Percentiles rank a stretch among this genome's conserved stretches.
These are phyloP conservation scores for Codiaeum variegatum DNA, from an alignment of 441 rosid species.

Conservation along the genomic window DNA sequence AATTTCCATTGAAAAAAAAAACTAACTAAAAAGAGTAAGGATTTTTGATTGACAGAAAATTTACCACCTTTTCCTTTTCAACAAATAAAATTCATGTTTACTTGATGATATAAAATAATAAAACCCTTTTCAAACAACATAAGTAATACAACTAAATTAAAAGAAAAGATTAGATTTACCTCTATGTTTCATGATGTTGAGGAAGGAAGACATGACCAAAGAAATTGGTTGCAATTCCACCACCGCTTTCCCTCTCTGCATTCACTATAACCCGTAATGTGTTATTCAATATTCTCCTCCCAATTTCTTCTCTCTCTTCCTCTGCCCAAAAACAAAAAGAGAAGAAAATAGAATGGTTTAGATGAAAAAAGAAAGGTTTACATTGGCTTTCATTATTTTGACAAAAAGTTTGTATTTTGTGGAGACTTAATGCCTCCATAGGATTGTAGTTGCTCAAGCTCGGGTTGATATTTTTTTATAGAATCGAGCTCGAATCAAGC, in stretches of 20 bases:
- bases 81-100: not conserved
- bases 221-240: constrained; percentile 84
- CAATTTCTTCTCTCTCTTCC: constrained; percentile 46
- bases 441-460: too few relatives aligned
- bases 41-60: not conserved
- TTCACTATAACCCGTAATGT: constrained; percentile 84
- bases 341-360: not conserved
- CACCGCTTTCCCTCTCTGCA: constrained; percentile 68
- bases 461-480: too few relatives aligned
- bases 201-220: constrained; percentile 77
- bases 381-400: not conserved
- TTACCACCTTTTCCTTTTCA: not conserved
- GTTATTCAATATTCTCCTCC: constrained; percentile 79
- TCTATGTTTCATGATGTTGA: constrained; percentile 75
- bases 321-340: not conserved
- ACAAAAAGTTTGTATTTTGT: not conserved
- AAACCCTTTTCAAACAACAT: too few relatives aligned
- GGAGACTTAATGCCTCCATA: too few relatives aligned
- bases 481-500: too few relatives aligned
- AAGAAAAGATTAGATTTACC: constrained; percentile 31
- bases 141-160: not conserved
- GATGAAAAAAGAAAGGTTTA: not conserved
- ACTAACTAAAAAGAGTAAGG: not conserved
- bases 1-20: not conserved
- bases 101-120: too few relatives aligned